Evolutionary conservation across 2,329 filamentous ascomycete genomes (phyloP).

Genomic region (Pezicula carpinea): DNA sequence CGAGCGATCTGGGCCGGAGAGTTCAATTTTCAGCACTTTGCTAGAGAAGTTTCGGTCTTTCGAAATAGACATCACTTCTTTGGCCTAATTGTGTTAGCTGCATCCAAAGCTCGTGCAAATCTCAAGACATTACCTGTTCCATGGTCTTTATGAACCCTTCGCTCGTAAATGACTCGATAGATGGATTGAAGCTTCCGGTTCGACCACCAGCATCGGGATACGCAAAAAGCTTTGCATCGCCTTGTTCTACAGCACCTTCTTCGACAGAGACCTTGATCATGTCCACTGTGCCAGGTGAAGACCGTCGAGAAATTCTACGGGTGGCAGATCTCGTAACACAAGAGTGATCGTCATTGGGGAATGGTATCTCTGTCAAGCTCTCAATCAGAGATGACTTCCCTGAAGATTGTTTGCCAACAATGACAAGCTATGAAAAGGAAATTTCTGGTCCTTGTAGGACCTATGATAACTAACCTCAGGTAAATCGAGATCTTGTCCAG

Average conservation of each 20-base stretch:
- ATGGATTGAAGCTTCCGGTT: slow-evolving; percentile 11
- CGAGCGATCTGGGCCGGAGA: slow-evolving; percentile 31
- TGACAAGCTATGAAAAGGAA: slow-evolving; percentile 27
- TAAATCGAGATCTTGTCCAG: slow-evolving; percentile 26
- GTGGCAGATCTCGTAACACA: slow-evolving; percentile 34
- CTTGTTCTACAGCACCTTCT: background rate
- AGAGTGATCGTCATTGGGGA: slow-evolving; percentile 27
- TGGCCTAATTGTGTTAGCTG: slow-evolving; percentile 9
- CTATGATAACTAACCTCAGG: slow-evolving; percentile 28
- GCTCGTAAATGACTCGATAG: slow-evolving; percentile 18
- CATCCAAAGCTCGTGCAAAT: background rate
- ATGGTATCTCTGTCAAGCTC: slow-evolving; percentile 34
- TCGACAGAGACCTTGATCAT: slow-evolving; percentile 29
- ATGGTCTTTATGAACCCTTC: slow-evolving; percentile 28
- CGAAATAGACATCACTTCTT: slow-evolving; percentile 28
- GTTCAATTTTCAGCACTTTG: slow-evolving; percentile 33
- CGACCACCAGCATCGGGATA: slow-evolving; percentile 18
- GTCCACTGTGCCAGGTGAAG: slow-evolving; percentile 24
- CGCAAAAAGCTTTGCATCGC: slow-evolving; percentile 11
- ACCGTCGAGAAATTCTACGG: slow-evolving; percentile 31
- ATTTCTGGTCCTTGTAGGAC: background rate
- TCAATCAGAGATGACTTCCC: slow-evolving; percentile 35
- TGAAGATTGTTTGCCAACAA: slow-evolving; percentile 33
- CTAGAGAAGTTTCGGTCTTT: slow-evolving; percentile 32
- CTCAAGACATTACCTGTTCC: slow-evolving; percentile 22